These are phyloP conservation scores for Colletotrichum brevisporum DNA, from an alignment of 2,329 filamentous ascomycete genomes.

Conservation along the genomic window DNA sequence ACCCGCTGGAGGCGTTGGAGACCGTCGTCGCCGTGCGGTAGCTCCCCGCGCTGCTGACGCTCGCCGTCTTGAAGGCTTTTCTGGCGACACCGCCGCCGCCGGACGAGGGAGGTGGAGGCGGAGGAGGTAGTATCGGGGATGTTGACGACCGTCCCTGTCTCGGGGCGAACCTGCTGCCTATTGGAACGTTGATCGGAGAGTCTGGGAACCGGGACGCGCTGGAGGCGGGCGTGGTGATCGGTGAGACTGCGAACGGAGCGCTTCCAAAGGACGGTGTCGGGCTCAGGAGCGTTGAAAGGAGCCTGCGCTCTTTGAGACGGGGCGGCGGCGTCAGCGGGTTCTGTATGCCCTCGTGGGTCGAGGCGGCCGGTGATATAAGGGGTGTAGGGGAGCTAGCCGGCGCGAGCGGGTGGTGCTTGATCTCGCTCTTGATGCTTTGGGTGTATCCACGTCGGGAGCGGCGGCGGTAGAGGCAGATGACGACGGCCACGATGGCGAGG, in stretches of 20 bases:
- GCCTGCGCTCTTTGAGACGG: slow-evolving; percentile 61
- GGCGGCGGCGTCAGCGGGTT: slow-evolving; percentile 60
- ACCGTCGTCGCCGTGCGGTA: slow-evolving; percentile 11
- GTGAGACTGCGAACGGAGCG: slow-evolving; percentile 7
- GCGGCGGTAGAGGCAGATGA: slow-evolving; percentile 55
- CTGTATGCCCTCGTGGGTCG: slow-evolving; percentile 43
- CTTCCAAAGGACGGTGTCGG: background rate
- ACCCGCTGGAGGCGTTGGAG: slow-evolving; percentile 16
- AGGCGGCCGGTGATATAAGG: slow-evolving; percentile 56
- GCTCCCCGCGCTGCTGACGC: slow-evolving; percentile 37
- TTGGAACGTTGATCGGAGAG: slow-evolving; percentile 55
- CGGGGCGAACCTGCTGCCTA: slow-evolving; percentile 53
- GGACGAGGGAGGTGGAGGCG: background rate
- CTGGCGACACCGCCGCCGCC: slow-evolving; percentile 8
- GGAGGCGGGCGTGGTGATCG: background rate
- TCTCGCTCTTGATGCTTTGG: slow-evolving; percentile 39
- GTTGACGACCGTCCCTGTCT: slow-evolving; percentile 48
- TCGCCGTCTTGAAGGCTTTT: slow-evolving; percentile 18
- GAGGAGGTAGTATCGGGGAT: background rate
- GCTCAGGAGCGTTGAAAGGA: slow-evolving; percentile 52
- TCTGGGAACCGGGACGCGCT: slow-evolving; percentile 49
- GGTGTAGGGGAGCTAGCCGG: slow-evolving; percentile 56
- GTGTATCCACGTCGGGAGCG: slow-evolving; percentile 44
- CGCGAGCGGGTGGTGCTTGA: slow-evolving; percentile 42
- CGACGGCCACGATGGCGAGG: slow-evolving; percentile 53